Conservation (phyloP, 495 filamentous ascomycete genomes). For the Massariosphaeria phaeospora region DNA sequence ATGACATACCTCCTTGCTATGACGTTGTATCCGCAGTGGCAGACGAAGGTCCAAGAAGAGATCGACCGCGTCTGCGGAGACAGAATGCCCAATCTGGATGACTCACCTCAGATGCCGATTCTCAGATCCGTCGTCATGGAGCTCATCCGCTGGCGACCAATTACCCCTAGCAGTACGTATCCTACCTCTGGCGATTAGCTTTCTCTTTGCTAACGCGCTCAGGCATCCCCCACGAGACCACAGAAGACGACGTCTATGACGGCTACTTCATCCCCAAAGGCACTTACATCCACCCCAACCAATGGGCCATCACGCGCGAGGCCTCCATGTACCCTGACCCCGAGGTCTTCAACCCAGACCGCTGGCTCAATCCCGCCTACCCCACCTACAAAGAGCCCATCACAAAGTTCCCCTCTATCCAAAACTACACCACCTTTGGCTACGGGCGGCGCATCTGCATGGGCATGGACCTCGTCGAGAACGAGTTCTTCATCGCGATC, state of each 20-base stretch:
- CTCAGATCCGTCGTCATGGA: conserved; percentile 34
- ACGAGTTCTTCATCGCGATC: conserved; percentile 51
- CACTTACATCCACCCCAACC: conserved; percentile 33
- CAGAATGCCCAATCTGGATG: conserved; percentile 14
- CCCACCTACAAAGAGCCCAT: conserved; percentile 52
- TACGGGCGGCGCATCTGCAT: conserved; percentile 54
- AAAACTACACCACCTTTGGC: conserved; percentile 51
- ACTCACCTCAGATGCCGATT: conserved; percentile 24
- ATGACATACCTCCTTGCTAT: conserved; percentile 32
- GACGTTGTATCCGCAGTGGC: conserved; percentile 26
- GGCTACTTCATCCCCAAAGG: conserved; percentile 40
- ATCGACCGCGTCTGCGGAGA: conserved; percentile 32
- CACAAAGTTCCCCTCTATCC: conserved; percentile 46
- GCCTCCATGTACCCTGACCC: conserved; percentile 33
- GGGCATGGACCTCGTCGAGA: conserved; percentile 50
- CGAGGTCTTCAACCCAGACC: conserved; percentile 37
- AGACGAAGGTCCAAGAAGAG: conserved; percentile 32
- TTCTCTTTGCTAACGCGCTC: conserved; percentile 15
- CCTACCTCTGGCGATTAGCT: not conserved
- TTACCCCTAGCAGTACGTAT: not conserved
- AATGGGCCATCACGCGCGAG: conserved; percentile 38
- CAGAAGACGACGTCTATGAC: conserved; percentile 38
- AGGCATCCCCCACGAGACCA: conserved; percentile 35
- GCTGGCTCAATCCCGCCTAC: conserved; percentile 41
- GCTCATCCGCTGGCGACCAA: conserved; percentile 40